Conservation (phyloP, 768 basidiomycete species). For the Boletus insuetus region DNA sequence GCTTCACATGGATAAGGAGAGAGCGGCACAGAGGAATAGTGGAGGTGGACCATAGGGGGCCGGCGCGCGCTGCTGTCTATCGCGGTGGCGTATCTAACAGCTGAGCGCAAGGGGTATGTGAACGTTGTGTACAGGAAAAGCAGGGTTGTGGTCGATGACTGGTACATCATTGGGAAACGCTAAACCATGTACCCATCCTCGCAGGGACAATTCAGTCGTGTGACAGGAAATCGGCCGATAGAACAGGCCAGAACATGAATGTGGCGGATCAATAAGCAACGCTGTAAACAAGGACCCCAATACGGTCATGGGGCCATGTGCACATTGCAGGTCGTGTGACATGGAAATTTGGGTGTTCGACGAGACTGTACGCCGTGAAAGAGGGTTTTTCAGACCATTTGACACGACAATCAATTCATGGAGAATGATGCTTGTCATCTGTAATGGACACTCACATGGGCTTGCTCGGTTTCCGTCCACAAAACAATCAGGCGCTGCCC, state of each 20-base stretch:
- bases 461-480: neutral
- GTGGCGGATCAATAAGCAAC: neutral
- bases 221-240: conserved; percentile 1
- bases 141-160: neutral
- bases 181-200: neutral
- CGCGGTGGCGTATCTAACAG: neutral
- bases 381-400: no score
- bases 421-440: neutral
- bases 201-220: neutral
- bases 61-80: neutral
- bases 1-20: neutral
- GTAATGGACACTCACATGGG: neutral
- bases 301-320: neutral
- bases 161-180: neutral
- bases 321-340: conserved; percentile 18
- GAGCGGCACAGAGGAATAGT: neutral
- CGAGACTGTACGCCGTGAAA: neutral
- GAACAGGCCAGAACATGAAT: neutral
- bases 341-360: neutral
- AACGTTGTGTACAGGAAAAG: neutral
- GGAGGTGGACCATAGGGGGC: neutral
- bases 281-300: neutral
- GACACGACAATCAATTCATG: no score
- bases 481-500: neutral
- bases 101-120: neutral